Conservation (phyloP, 2,329 filamentous ascomycete genomes). For the Pleomassaria siparia region DNA sequence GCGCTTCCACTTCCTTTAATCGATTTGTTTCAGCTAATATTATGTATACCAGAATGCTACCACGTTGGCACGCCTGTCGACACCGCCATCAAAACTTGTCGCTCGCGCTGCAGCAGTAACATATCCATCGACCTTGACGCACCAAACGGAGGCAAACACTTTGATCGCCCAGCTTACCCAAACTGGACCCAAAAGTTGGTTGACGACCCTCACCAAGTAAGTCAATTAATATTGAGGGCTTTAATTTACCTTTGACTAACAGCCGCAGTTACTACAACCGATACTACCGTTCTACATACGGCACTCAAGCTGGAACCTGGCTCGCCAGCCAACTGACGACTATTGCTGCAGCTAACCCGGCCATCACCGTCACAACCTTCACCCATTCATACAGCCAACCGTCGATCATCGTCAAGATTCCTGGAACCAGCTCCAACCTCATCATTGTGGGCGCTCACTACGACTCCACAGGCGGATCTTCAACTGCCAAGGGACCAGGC, state of each 20-base stretch:
- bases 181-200: background rate
- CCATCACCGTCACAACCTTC: background rate
- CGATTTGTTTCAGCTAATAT: background rate
- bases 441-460: conserved; percentile 1
- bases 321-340: background rate
- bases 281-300: background rate
- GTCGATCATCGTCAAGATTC: background rate
- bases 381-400: conserved; percentile 1
- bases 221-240: no score
- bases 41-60: background rate
- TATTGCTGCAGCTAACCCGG: background rate
- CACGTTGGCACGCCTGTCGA: background rate
- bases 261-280: background rate
- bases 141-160: background rate
- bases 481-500: background rate
- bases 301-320: background rate
- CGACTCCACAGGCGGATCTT: background rate
- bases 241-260: background rate
- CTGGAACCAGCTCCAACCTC: background rate
- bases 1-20: background rate
- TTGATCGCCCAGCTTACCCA: background rate
- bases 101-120: background rate
- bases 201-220: conserved; percentile 1
- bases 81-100: background rate
- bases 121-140: background rate